Percentiles rank a stretch among this genome's conserved stretches.
Evolutionary conservation across 306 rosid genomes (phyloP).

Genomic region (Spatholobus suberectus): DNA sequence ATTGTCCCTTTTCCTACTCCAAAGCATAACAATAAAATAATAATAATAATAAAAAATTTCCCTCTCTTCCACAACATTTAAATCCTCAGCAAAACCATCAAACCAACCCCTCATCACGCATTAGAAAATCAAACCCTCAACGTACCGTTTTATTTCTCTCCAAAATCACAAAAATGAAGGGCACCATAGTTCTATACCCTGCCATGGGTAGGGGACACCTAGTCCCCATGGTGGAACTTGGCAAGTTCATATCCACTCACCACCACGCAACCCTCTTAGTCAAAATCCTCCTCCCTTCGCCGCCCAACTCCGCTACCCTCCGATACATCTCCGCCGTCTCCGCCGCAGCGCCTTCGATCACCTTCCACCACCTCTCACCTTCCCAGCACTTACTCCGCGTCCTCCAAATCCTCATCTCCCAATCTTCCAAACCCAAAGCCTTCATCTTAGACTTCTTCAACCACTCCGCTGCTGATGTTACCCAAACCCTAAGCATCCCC

Average conservation of each 20-base stretch:
- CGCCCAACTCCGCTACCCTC: constrained; percentile 45
- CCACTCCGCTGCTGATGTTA: constrained; percentile 14
- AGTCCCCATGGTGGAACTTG: constrained; percentile 54
- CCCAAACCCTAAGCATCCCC: constrained; percentile 44
- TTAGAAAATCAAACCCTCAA: background rate
- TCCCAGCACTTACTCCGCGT: background rate
- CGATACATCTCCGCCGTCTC: constrained; percentile 46
- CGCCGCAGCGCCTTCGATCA: constrained; percentile 30
- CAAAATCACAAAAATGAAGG: constrained; percentile 16
- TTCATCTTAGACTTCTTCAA: constrained; percentile 59
- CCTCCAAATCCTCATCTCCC: constrained; percentile 24
- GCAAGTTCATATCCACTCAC: constrained; percentile 38
- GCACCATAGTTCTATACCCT: constrained; percentile 49
- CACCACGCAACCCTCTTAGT: constrained; percentile 33
- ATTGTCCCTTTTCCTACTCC: background rate
- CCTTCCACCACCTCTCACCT: constrained; percentile 45
- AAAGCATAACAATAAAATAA: background rate
- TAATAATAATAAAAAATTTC: background rate
- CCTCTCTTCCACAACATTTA: background rate
- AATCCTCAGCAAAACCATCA: background rate
- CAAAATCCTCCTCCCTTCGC: constrained; percentile 47
- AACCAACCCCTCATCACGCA: background rate
- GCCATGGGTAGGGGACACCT: constrained; percentile 43
- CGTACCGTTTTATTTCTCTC: background rate
- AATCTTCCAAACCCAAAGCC: constrained; percentile 43